Percentiles rank a stretch among this genome's conserved stretches.
phyloP scores from a whole-genome alignment of 73 alveolate genomes.

The Diophrys sp. region DNA sequence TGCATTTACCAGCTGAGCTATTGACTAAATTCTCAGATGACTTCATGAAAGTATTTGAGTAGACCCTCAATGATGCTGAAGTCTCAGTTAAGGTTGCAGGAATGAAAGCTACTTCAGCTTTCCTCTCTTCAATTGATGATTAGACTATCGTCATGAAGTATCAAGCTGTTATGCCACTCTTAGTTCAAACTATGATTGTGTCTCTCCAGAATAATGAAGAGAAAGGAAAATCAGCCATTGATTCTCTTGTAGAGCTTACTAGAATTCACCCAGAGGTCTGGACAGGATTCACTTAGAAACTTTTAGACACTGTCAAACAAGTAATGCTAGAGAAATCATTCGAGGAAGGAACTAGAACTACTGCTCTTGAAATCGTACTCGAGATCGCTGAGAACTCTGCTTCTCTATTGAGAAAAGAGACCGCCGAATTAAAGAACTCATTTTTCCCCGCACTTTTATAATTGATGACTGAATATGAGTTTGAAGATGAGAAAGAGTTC shows the following conservation, averaged over 20 bases:
- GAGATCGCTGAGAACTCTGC: slow-evolving; percentile 22
- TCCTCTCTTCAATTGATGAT: slow-evolving; percentile 44
- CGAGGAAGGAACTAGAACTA: slow-evolving; percentile 30
- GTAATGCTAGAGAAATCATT: slow-evolving; percentile 7
- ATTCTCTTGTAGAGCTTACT: slow-evolving; percentile 25
- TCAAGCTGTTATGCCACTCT: slow-evolving; percentile 15
- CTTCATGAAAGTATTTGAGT: slow-evolving; percentile 29
- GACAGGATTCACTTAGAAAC: slow-evolving; percentile 5
- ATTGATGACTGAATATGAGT: too few relatives aligned
- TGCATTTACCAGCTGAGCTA: slow-evolving; percentile 18
- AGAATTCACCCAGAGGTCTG: slow-evolving; percentile 29
- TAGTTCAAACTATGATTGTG: slow-evolving; percentile 31
- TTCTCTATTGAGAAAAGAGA: slow-evolving; percentile 24
- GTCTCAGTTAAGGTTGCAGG: slow-evolving; percentile 42
- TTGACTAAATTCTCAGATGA: slow-evolving; percentile 12
- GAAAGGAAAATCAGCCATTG: slow-evolving; percentile 19
- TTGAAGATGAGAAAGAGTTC: too few relatives aligned
- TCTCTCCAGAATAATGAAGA: slow-evolving; percentile 28
- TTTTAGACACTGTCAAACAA: slow-evolving; percentile 16
- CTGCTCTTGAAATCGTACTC: slow-evolving; percentile 31
- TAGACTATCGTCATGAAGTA: slow-evolving; percentile 18
- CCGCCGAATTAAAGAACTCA: too few relatives aligned
- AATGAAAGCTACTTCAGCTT: slow-evolving; percentile 36
- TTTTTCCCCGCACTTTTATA: too few relatives aligned
- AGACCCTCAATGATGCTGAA: slow-evolving; percentile 22